Conservation (phyloP, 2,329 filamentous ascomycete genomes). For the Pseudopyricularia cyperi region DNA sequence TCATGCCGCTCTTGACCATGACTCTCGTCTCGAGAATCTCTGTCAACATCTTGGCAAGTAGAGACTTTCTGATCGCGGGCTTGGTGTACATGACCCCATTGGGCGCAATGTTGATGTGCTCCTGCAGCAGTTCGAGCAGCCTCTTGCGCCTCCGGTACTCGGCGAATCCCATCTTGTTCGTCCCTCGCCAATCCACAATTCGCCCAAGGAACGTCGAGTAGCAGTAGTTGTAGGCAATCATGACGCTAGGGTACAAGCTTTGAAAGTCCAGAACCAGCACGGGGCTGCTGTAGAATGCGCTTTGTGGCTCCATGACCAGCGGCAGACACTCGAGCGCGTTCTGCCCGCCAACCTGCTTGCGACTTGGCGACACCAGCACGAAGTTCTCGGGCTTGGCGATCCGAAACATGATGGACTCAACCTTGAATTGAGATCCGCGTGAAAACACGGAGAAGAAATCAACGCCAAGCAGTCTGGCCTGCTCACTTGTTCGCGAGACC, state of each 20-base stretch:
- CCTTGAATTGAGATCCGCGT: constrained; percentile 93
- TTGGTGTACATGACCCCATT: constrained; percentile 97
- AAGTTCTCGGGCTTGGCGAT: constrained; percentile 97
- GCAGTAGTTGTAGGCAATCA: constrained; percentile 99
- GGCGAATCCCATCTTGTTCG: constrained; percentile 87
- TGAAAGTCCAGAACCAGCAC: constrained; percentile 91
- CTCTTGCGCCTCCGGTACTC: constrained; percentile 70
- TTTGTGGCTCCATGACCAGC: constrained; percentile 94
- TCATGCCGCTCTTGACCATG: constrained; percentile 98
- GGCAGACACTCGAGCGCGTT: constrained; percentile 92
- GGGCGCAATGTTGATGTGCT: constrained; percentile 82
- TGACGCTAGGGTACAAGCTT: constrained; percentile 88
- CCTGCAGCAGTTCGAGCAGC: constrained; percentile 63
- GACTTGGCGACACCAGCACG: constrained; percentile 75
- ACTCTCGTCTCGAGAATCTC: constrained; percentile 93
- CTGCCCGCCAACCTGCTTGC: constrained; percentile 83
- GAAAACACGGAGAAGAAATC: constrained; percentile 97
- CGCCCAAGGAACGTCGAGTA: constrained; percentile 93
- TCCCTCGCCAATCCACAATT: constrained; percentile 75
- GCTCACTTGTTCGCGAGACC: constrained; percentile 79
- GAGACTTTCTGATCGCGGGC: constrained; percentile 70
- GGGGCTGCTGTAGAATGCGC: constrained; percentile 83
- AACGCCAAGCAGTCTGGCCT: constrained; percentile 81
- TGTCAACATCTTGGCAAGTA: constrained; percentile 90
- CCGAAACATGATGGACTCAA: constrained; percentile 96